phyloP scores from a whole-genome alignment of 2,329 filamentous ascomycete genomes.

The Diaporthe citri region DNA sequence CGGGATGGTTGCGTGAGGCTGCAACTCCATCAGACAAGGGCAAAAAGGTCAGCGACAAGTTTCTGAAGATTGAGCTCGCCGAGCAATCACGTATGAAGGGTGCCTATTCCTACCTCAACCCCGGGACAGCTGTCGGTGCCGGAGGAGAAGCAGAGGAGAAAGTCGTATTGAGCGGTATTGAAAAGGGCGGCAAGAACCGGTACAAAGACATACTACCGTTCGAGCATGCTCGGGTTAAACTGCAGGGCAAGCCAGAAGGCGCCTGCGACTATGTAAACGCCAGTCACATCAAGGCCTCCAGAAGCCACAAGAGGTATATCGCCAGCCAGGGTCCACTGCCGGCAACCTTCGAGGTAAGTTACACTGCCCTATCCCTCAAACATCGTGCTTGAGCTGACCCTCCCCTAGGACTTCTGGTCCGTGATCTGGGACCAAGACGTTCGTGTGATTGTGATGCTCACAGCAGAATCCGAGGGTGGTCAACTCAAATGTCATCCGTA shows the following conservation, averaged over 20 bases:
- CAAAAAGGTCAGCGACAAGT: conserved; percentile 84
- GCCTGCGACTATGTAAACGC: conserved; percentile 96
- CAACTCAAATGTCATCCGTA: conserved; percentile 96
- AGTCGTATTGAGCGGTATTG: conserved; percentile 89
- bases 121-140: conserved; percentile 51
- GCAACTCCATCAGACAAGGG: conserved; percentile 78
- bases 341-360: conserved; percentile 85
- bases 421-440: conserved; percentile 98
- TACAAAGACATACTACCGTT: conserved; percentile 99
- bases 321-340: conserved; percentile 95
- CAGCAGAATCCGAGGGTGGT: conserved; percentile 91
- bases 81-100: conserved; percentile 95
- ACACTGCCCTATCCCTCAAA: not conserved
- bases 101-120: conserved; percentile 68
- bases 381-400: conserved; percentile 42
- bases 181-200: conserved; percentile 94
- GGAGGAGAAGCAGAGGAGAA: conserved; percentile 44
- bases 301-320: conserved; percentile 93
- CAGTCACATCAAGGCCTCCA: conserved; percentile 82
- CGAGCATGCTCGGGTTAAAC: conserved; percentile 88
- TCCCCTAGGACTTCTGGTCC: conserved; percentile 92
- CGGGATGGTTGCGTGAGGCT: conserved; percentile 81
- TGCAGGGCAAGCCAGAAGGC: conserved; percentile 75
- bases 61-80: conserved; percentile 83
- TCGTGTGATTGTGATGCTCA: conserved; percentile 95